phyloP scores from a whole-genome alignment of 176 grass and related monocot species.

The Phyllostachys edulis region DNA sequence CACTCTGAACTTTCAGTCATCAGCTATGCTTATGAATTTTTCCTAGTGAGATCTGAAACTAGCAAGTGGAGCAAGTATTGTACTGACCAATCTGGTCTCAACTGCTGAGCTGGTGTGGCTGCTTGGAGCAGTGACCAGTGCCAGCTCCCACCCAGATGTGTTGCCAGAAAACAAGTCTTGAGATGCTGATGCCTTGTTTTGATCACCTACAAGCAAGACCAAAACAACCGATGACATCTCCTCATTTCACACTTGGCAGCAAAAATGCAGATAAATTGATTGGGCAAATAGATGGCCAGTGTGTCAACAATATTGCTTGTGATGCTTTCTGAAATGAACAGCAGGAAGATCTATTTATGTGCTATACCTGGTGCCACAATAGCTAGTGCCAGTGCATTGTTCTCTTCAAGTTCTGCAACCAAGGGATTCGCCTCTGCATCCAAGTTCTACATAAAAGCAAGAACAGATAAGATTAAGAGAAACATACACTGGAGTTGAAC shows the following conservation, averaged over 20 bases:
- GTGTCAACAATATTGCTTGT: not conserved
- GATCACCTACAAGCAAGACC: constrained; percentile 48
- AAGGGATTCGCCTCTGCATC: constrained; percentile 68
- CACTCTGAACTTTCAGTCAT: not conserved
- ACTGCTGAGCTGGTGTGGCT: constrained; percentile 47
- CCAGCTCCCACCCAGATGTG: constrained; percentile 80
- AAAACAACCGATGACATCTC: not conserved
- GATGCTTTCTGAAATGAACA: constrained; percentile 7
- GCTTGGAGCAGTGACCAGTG: constrained; percentile 80
- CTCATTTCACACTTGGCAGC: not conserved
- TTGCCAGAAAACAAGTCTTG: constrained; percentile 47
- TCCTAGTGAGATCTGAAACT: not conserved
- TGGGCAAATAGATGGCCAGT: not conserved
- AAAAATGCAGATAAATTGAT: not conserved
- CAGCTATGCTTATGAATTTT: not conserved
- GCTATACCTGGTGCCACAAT: constrained; percentile 66
- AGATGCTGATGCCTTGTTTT: constrained; percentile 34
- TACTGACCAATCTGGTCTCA: constrained; percentile 62
- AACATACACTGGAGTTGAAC: not conserved
- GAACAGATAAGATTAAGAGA: not conserved
- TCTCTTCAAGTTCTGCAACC: constrained; percentile 52
- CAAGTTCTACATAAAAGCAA: constrained; percentile 60
- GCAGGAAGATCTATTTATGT: not conserved
- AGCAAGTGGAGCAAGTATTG: not conserved
- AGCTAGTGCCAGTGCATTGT: constrained; percentile 77